Base-by-base conservation (phyloP, 257 asterid genomes). In the Agastache rugosa region DNA sequence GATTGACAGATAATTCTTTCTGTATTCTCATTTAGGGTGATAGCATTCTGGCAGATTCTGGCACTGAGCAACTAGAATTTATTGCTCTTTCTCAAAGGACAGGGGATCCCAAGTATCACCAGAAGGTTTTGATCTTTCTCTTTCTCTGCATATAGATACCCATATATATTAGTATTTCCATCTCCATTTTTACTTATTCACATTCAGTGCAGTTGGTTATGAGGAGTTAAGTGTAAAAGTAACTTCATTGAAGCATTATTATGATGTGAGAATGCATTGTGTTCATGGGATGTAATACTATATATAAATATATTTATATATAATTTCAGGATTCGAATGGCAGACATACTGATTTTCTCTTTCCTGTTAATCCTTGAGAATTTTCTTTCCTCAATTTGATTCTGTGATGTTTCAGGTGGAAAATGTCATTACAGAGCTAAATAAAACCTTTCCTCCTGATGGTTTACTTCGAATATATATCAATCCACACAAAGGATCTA, bases 1-100 rank as follows among this genome's bases (percentile, higher is more conserved):
- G 14, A 50, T 62, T 45, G 71, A 41, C 22, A 31, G 20, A 68
- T 69, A n/a, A 50, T 71, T 16, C 62, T 8, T 71, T n/a, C 51
- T 41, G 31, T 73, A 58, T 80, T 70, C 78, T 64, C 61, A 67
- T 79, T 70, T 81, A 95, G 99, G 99, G 99, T 80, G 90, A 90
- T 76, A 95, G 99, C 82, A 89, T 95, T 83, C 85, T 95, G 83
- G 99, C 99, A 63, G 97, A 92, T 87, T 90, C 98, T 71, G 97
- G 93, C 78, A 90, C 99, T 29, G 98, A 95, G 88, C 98, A 92
- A 85, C 86, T 95, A 82, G 99, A 92, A 81, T 95, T 95, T 83
- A 95, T 95, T 82, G 99, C 99, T 78, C 98, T 95, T 83, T 95
- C 99, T 71, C 93, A 92, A 70, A 89, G 98, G 86, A 92, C 98